Base-by-base conservation (phyloP, 257 asterid species). In the Solanum neorickii region DNA sequence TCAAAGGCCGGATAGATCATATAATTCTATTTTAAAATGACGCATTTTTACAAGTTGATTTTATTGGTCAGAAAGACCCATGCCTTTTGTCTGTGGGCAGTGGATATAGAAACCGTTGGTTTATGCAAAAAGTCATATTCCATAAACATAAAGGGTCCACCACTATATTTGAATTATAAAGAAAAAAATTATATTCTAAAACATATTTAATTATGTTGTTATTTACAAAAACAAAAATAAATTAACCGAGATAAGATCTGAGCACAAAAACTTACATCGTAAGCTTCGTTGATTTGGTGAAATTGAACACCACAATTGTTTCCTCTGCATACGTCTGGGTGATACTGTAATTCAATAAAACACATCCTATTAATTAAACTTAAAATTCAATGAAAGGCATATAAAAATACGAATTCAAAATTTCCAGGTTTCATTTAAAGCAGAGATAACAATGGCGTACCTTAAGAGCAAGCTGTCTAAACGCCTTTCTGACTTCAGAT, bases 301-400 rank as follows among this genome's bases (percentile, higher is more conserved):
- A 96, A 96, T 52, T 96, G 92, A 42, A 91, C 74, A 5, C 90
- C 93, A 16, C 92, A 89, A 82, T 93, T 89, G 88, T 83, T 95
- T 88, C 91, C 99, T 92, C 93, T 93, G 92, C 98, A 96, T 4
- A 96, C 99, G 87, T 96, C 99, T 2, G 99, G 99, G 88, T 96
- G 99, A 89, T 96, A 96, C 99, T 96, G 98, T 90, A 93, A 85
- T 72, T 56, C 44, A 73, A 47, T 20, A 25, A 68, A 85, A 68
- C 12, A 66, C 18, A 16, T 46, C 5, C n/a, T 49, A 1, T 82
- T 29, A 29, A 80, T 80, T 0, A 33, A 9, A 20, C 47, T 35
- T 70, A 25, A 44, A 0, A 59, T 59, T 25, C 35, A 29, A 69
- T 7, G 2, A 10, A n/a, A 62, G 1, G 37, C 35, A 66, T 25